Evolutionary conservation across 805 yeast species (phyloP).

Genomic region (Ogataea chonburiensis): DNA sequence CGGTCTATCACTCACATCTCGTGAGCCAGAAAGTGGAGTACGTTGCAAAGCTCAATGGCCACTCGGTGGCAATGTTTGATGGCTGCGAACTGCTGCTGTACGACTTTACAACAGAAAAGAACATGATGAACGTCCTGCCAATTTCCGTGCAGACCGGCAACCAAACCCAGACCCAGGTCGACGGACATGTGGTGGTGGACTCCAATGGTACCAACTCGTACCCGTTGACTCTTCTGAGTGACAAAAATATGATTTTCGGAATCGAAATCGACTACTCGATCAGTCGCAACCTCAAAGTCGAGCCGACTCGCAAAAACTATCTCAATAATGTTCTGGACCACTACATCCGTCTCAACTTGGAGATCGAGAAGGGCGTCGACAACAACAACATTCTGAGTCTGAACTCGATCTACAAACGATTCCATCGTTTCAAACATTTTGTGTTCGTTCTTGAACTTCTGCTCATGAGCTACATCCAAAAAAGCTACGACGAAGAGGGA

Average conservation of each 20-base stretch:
- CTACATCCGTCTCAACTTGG: conserved; percentile 37
- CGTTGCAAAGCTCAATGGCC: conserved; percentile 28
- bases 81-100: conserved; percentile 34
- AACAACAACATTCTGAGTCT: conserved; percentile 28
- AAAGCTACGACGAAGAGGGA: conserved; percentile 30
- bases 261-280: conserved; percentile 42
- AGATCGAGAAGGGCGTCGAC: conserved; percentile 16
- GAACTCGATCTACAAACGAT: conserved; percentile 35
- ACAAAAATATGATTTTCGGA: conserved; percentile 49
- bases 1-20: conserved; percentile 25
- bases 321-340: conserved; percentile 47
- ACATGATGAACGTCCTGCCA: conserved; percentile 29
- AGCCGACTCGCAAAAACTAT: conserved; percentile 42
- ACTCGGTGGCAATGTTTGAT: conserved; percentile 33
- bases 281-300: conserved; percentile 27
- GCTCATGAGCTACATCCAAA: conserved; percentile 39
- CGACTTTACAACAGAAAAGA: conserved; percentile 28
- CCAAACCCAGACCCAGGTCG: conserved; percentile 18
- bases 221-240: conserved; percentile 47
- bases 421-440: conserved; percentile 42
- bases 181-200: conserved; percentile 18
- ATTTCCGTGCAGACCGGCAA: conserved; percentile 34
- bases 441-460: conserved; percentile 50
- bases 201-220: conserved; percentile 41
- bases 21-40: conserved; percentile 33